Percentiles rank a stretch among this genome's conserved stretches.
Conservation (phyloP, 306 rosid species). For the Rosa persica region DNA sequence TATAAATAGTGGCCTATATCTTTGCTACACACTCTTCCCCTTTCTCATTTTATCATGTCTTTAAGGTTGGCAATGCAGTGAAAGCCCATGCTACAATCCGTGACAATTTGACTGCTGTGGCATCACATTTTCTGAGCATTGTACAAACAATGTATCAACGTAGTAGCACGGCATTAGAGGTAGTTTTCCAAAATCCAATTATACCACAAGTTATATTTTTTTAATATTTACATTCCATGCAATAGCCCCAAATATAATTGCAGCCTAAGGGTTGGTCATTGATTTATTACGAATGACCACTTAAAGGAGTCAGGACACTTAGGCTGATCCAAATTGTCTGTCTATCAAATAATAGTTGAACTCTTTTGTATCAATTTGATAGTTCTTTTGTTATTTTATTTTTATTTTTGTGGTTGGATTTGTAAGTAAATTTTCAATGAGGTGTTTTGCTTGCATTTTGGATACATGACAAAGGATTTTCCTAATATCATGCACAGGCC, state of each 20-base stretch:
- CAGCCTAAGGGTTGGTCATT: neutral
- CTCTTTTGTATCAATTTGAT: neutral
- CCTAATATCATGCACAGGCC: slow-evolving; percentile 46
- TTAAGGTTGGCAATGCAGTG: slow-evolving; percentile 82
- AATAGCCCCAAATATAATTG: neutral
- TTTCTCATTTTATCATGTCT: slow-evolving; percentile 7
- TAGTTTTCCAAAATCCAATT: slow-evolving; percentile 36
- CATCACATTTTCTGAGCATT: slow-evolving; percentile 78
- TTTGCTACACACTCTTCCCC: neutral
- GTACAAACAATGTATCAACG: slow-evolving; percentile 82
- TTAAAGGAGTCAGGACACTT: neutral
- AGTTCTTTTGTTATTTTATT: neutral
- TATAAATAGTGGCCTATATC: slow-evolving; percentile 4
- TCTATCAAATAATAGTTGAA: neutral
- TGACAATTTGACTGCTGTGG: slow-evolving; percentile 52
- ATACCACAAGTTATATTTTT: neutral
- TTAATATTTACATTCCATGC: neutral
- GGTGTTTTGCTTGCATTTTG: slow-evolving; percentile 3
- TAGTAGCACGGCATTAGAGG: slow-evolving; percentile 80
- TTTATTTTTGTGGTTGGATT: neutral
- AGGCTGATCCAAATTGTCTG: neutral
- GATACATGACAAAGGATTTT: slow-evolving; percentile 13
- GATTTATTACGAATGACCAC: neutral
- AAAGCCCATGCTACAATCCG: slow-evolving; percentile 63
- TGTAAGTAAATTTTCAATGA: slow-evolving; percentile 7